A percentile compares a stretch with the other conserved stretches of the same genome.
Evolutionary conservation across 805 yeast species (phyloP).

Genomic region (Saccharomyces mikatae): DNA sequence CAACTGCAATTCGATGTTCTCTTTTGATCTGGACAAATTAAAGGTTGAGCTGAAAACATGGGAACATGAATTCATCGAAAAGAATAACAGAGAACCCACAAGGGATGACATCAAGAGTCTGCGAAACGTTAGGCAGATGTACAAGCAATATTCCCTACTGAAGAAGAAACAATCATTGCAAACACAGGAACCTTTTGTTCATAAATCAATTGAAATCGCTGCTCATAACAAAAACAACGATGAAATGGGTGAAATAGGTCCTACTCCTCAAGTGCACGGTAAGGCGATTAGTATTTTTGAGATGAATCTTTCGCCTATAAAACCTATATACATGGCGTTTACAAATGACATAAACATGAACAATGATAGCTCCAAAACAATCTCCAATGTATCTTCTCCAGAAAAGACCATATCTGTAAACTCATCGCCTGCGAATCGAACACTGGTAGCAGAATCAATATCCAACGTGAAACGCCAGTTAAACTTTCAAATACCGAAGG

Average conservation of each 20-base stretch:
- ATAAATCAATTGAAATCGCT: constrained; percentile 7
- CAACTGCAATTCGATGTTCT: background rate
- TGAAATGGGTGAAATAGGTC: constrained; percentile 48
- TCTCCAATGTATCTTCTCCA: constrained; percentile 13
- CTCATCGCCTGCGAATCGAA: background rate
- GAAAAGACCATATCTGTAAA: constrained; percentile 2
- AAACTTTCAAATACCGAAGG: constrained; percentile 11
- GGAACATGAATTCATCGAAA: constrained; percentile 41
- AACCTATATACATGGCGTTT: constrained; percentile 6
- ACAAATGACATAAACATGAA: constrained; percentile 6
- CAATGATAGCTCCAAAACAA: constrained; percentile 9
- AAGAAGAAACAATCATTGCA: constrained; percentile 11
- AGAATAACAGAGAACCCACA: constrained; percentile 38
- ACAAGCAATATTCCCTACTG: constrained; percentile 29
- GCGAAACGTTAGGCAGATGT: constrained; percentile 29
- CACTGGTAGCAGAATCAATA: background rate
- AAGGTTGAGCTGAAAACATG: constrained; percentile 44
- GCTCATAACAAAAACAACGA: background rate
- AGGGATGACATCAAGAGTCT: constrained; percentile 40
- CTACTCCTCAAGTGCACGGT: constrained; percentile 82
- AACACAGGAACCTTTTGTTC: background rate
- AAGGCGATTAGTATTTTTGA: constrained; percentile 69
- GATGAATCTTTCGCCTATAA: constrained; percentile 30
- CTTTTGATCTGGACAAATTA: constrained; percentile 18
- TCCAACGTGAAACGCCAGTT: constrained; percentile 12